Conservation (phyloP, 495 filamentous ascomycete genomes). For the Penicillium waksmanii region DNA sequence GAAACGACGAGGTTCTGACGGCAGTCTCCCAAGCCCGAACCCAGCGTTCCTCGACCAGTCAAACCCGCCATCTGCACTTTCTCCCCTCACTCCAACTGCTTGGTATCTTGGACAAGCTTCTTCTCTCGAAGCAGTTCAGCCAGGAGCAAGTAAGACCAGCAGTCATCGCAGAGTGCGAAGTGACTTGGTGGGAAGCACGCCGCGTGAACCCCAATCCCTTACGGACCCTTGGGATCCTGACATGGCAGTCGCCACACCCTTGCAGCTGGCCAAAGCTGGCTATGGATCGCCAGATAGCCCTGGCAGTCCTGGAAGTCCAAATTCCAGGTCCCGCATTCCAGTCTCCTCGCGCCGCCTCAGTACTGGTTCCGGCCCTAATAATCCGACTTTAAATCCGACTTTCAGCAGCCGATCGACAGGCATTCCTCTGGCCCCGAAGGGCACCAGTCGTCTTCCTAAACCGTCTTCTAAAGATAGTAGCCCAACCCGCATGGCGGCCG, state of each 20-base stretch:
- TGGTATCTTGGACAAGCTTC: constrained; percentile 57
- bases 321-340: constrained; percentile 63
- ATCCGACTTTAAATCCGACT: constrained; percentile 50
- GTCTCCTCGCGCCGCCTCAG: constrained; percentile 53
- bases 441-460: constrained; percentile 49
- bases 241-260: constrained; percentile 46
- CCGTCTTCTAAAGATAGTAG: constrained; percentile 40
- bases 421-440: constrained; percentile 47
- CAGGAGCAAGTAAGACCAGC: constrained; percentile 26
- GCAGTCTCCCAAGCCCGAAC: constrained; percentile 55
- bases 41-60: constrained; percentile 51
- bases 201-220: constrained; percentile 29
- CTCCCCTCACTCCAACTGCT: constrained; percentile 58
- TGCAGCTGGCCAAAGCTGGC: constrained; percentile 33
- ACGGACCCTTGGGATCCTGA: constrained; percentile 36
- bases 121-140: constrained; percentile 52
- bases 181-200: constrained; percentile 39
- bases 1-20: constrained; percentile 57
- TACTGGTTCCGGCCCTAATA: constrained; percentile 49
- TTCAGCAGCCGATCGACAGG: constrained; percentile 38
- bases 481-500: constrained; percentile 33
- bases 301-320: constrained; percentile 33
- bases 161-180: constrained; percentile 54
- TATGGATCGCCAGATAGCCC: constrained; percentile 29
- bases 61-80: constrained; percentile 39